Evolutionary conservation across 2,329 filamentous ascomycete species (phyloP), one percentile per base, ranked within the genome.

Genomic region (Calonectria pseudoturangicola): DNA sequence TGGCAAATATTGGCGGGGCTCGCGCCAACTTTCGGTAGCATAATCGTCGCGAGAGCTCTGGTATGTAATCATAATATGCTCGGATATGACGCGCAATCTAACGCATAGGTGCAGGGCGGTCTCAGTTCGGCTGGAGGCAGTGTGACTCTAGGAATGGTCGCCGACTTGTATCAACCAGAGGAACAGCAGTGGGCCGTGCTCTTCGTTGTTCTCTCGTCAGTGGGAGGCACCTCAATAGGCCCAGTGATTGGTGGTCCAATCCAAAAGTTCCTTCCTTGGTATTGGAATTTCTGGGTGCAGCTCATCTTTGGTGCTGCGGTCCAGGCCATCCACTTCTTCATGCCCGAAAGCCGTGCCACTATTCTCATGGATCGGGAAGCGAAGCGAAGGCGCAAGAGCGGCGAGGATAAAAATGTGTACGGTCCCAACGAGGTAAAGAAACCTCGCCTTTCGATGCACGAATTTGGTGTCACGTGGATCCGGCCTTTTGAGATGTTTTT

Each of bases 281-380:
- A 85, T 36, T 96, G 94, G 93, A 88, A 89, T 74, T 95, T 96
- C 80, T 96, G 94, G 94, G 93, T 96, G 73, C 93, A 95, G 83
- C 89, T 96, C 74, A 94, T 95, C 77, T 92, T 96, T 72, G 93
- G 94, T 25, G 92, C 84, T 15, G 87, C 90, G 48, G 91, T 94
- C 6, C 67, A 70, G 30, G 51, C 51, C 21, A 16, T 58, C 9
- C 51, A 58, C 18, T 58, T 58, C 28, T 58, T 58, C 30, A 58
- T 58, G 51, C 51, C 51, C 13, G 51, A 58, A 12, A 58, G 51
- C 15, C 51, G 51, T 21, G 30, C 30, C 7, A 58, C 51, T 25
- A 39, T 58, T 15, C 10, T 58, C 51, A 58, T 58, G 51, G 51
- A 58, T 7, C 36, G 30, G n/a, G 51, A 58, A n/a, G 51, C 51